Conservation (phyloP, 331 rosid genomes). For the Erythrophleum ivorense region DNA sequence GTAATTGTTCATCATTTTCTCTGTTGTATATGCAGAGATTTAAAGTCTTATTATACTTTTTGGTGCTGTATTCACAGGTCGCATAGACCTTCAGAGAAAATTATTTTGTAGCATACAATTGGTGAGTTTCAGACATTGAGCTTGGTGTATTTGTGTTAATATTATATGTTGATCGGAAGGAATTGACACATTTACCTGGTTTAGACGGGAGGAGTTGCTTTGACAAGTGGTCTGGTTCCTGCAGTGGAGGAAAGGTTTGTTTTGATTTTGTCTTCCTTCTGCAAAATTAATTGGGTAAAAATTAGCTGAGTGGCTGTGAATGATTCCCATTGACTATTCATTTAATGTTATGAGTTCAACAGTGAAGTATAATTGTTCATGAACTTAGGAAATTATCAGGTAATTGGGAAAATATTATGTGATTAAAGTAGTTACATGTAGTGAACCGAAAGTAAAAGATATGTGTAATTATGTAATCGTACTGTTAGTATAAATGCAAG, state of each 20-base stretch:
- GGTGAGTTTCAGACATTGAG: conserved; percentile 62
- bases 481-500: background rate
- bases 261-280: conserved; percentile 30
- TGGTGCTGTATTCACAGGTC: conserved; percentile 66
- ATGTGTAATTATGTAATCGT: background rate
- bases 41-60: conserved; percentile 42
- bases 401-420: background rate
- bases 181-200: conserved; percentile 47
- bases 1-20: conserved; percentile 45
- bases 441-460: background rate
- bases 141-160: conserved; percentile 34
- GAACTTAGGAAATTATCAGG: background rate
- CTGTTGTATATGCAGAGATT: conserved; percentile 22
- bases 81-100: conserved; percentile 93
- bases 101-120: conserved; percentile 94
- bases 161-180: conserved; percentile 39
- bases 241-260: conserved; percentile 95
- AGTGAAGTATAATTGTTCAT: background rate
- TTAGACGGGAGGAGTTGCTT: conserved; percentile 92
- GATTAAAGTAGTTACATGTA: background rate
- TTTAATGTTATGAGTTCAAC: background rate
- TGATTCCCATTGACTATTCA: conserved; percentile 27
- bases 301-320: conserved; percentile 29
- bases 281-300: conserved; percentile 11
- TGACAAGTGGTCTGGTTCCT: conserved; percentile 82